Evolutionary conservation across 768 basidiomycete genomes (phyloP).

Genomic region (Hygrocybe coccinea): DNA sequence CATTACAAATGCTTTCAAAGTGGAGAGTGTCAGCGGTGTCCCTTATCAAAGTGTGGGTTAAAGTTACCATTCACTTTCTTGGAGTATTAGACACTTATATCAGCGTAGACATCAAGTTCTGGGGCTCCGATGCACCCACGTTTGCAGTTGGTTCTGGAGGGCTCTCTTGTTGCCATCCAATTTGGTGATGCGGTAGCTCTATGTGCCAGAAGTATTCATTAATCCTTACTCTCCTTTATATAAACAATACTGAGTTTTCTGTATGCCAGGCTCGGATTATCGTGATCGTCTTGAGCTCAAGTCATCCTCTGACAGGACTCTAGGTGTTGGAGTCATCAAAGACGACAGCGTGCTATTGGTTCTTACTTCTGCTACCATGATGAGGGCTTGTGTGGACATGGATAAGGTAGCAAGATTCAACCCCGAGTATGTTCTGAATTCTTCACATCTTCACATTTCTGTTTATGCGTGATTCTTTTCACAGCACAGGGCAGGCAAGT

Average conservation of each 20-base stretch:
- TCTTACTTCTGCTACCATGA: constrained; percentile 64
- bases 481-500: constrained; percentile 57
- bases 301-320: constrained; percentile 57
- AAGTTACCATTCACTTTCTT: neutral
- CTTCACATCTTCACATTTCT: constrained; percentile 2
- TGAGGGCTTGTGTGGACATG: constrained; percentile 58
- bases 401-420: constrained; percentile 59
- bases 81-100: neutral
- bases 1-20: constrained; percentile 38
- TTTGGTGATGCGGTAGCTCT: constrained; percentile 76
- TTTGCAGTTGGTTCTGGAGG: constrained; percentile 56
- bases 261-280: constrained; percentile 56
- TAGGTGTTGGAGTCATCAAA: constrained; percentile 61
- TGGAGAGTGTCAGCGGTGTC: constrained; percentile 50
- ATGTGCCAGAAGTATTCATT: constrained; percentile 53
- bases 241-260: neutral
- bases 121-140: constrained; percentile 70
- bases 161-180: constrained; percentile 55
- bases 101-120: constrained; percentile 53
- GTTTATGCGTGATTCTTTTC: neutral
- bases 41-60: constrained; percentile 73
- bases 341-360: constrained; percentile 49
- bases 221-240: neutral
- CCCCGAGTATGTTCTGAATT: constrained; percentile 48
- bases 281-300: constrained; percentile 70